These are phyloP conservation scores for Paramecium bursaria DNA, from an alignment of 73 alveolate genomes.

Conservation along the genomic window DNA sequence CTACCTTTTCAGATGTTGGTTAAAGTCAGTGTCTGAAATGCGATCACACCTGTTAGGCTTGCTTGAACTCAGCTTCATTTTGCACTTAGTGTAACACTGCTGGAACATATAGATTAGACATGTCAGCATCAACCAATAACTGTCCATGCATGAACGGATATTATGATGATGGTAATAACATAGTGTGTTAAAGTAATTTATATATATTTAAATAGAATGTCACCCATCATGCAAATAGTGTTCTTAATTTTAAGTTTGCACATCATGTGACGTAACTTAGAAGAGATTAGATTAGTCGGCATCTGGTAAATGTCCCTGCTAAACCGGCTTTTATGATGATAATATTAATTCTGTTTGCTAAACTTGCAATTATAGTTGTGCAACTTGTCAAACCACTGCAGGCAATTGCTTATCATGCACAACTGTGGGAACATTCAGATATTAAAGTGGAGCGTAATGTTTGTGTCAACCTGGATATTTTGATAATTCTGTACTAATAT, in stretches of 20 bases:
- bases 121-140: not conserved
- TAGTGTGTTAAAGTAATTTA: conserved; percentile 8
- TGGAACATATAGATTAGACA: conserved; percentile 11
- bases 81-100: conserved; percentile 1
- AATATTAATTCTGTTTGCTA: not conserved
- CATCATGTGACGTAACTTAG: not conserved
- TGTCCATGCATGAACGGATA: conserved; percentile 24
- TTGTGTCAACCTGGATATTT: not conserved
- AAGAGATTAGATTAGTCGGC: not conserved
- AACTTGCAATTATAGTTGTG: not conserved
- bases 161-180: conserved; percentile 22
- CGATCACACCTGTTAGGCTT: not conserved
- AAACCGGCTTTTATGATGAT: conserved; percentile 18
- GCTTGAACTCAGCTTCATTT: not conserved
- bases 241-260: not conserved
- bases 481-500: not conserved
- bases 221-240: conserved; percentile 8
- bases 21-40: not conserved
- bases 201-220: too few relatives aligned
- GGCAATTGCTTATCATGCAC: too few relatives aligned
- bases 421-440: conserved; percentile 1
- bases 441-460: too few relatives aligned
- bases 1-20: conserved; percentile 7
- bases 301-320: conserved; percentile 4
- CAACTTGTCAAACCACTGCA: too few relatives aligned